phyloP scores from a whole-genome alignment of 768 basidiomycete genomes.

The Trametes coccinea region DNA sequence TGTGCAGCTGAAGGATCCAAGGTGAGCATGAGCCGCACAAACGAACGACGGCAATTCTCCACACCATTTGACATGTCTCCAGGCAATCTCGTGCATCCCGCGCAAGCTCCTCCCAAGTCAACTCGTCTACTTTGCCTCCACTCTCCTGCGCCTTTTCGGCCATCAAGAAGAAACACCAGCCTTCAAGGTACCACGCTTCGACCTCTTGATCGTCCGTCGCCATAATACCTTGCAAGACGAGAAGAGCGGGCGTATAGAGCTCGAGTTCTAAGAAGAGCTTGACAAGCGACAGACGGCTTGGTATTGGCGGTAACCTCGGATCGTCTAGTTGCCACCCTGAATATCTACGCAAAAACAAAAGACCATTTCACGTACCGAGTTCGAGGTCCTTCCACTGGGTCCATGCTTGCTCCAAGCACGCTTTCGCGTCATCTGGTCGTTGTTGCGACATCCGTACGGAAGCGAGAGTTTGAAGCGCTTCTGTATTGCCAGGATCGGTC shows the following conservation, averaged over 20 bases:
- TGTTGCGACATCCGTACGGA: conserved; percentile 90
- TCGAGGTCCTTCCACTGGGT: conserved; percentile 70
- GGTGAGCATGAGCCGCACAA: neutral
- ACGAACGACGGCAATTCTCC: conserved; percentile 25
- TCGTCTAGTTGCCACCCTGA: conserved; percentile 48
- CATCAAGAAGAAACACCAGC: conserved; percentile 90
- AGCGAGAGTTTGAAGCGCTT: conserved; percentile 78
- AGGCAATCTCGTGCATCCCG: conserved; percentile 79
- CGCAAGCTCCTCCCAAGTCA: conserved; percentile 77
- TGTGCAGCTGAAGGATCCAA: conserved; percentile 54
- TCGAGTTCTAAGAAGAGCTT: conserved; percentile 80
- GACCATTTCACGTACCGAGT: conserved; percentile 35
- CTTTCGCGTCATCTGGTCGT: conserved; percentile 77
- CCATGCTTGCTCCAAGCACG: conserved; percentile 69
- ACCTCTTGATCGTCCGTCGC: conserved; percentile 82
- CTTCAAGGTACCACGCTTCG: conserved; percentile 93
- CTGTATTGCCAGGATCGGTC: conserved; percentile 72
- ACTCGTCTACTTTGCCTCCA: conserved; percentile 43
- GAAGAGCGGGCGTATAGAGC: conserved; percentile 68
- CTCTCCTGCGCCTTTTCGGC: conserved; percentile 67
- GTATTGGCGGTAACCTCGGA: conserved; percentile 66
- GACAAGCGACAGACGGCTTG: conserved; percentile 70
- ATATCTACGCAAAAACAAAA: neutral
- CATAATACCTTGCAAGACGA: conserved; percentile 78
- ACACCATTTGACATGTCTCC: conserved; percentile 77